phyloP scores from a whole-genome alignment of 352 stramenopile species.

The Blastocystis sp. region DNA sequence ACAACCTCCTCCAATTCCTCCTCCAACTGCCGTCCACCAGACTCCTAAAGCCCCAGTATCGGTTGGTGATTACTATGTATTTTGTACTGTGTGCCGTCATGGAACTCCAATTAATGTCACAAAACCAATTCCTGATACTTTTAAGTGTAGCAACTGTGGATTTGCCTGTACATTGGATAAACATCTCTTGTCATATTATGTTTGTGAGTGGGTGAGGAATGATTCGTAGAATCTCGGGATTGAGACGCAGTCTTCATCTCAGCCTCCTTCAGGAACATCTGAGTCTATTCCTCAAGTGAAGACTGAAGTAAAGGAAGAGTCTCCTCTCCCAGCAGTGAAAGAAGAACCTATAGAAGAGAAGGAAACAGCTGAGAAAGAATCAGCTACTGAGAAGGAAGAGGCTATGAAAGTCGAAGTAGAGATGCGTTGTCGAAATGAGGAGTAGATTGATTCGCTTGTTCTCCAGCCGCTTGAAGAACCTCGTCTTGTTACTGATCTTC shows the following conservation, averaged over 20 bases:
- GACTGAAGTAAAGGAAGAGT: not conserved
- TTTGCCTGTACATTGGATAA: conserved; percentile 52
- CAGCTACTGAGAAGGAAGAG: not conserved
- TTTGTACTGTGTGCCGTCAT: conserved; percentile 43
- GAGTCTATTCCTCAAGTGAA: not conserved
- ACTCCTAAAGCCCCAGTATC: not conserved
- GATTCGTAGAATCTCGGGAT: not conserved
- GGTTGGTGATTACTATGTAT: conserved; percentile 41
- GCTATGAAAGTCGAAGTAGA: not conserved
- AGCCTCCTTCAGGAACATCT: not conserved
- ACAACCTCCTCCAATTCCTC: conserved; percentile 4
- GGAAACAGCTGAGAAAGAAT: not conserved
- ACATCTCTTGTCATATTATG: conserved; percentile 52
- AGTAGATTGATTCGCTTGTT: conserved; percentile 6
- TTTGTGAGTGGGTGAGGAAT: not conserved
- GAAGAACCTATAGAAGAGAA: not conserved
- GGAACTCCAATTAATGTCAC: conserved; percentile 27
- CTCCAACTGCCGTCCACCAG: not conserved
- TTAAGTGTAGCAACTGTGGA: conserved; percentile 42
- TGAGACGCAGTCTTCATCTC: not conserved
- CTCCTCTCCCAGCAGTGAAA: not conserved
- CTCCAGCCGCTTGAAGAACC: not conserved
- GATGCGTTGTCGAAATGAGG: not conserved
- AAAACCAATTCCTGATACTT: conserved; percentile 56
- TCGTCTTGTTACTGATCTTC: not conserved